Percentiles rank a stretch among this genome's conserved stretches.
These are phyloP conservation scores for Gossypium australe DNA, from an alignment of 345 rosid species.

Conservation along the genomic window DNA sequence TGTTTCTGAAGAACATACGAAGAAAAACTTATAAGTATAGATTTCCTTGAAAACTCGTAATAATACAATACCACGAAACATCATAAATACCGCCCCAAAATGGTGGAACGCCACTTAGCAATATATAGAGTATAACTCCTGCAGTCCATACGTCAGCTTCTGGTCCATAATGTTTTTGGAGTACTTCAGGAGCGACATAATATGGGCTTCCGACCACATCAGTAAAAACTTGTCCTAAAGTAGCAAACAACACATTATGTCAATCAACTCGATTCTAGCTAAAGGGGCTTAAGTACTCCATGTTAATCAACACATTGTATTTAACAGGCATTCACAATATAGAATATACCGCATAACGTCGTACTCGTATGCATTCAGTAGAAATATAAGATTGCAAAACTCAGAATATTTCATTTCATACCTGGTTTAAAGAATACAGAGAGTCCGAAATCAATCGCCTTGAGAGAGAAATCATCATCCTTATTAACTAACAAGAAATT, in stretches of 20 bases:
- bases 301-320: neutral
- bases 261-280: neutral
- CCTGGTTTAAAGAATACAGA: constrained; percentile 99
- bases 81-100: constrained; percentile 73
- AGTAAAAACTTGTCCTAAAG: constrained; percentile 76
- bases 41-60: constrained; percentile 4
- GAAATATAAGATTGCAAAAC: no score
- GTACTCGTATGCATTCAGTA: no score
- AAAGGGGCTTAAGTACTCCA: neutral
- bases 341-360: no score
- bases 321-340: no score
- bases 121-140: constrained; percentile 1
- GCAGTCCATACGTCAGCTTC: constrained; percentile 3
- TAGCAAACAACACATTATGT: constrained; percentile 16
- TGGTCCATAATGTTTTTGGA: constrained; percentile 65
- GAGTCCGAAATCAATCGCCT: constrained; percentile 97
- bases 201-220: constrained; percentile 99
- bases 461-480: constrained; percentile 95
- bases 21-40: constrained; percentile 14
- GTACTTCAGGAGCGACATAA: constrained; percentile 96
- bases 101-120: neutral
- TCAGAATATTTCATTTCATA: constrained; percentile 13
- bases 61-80: neutral
- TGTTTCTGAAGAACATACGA: constrained; percentile 50
- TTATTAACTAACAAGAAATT: constrained; percentile 92